Evolutionary conservation across 2,329 filamentous ascomycete species (phyloP).

Genomic region (Aspergillus sp.): DNA sequence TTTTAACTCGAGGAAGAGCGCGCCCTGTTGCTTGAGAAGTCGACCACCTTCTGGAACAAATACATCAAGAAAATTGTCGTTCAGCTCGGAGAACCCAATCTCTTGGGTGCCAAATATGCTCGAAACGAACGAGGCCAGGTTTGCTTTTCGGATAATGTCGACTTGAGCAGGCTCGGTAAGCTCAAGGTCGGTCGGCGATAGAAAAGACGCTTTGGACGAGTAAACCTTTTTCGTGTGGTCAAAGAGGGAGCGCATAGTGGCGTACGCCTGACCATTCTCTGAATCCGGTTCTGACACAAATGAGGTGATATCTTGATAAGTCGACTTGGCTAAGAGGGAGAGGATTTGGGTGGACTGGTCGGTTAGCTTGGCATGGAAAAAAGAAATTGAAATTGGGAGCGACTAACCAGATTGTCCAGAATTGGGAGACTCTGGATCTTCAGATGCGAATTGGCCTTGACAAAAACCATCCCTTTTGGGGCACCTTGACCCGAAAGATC

Average conservation of each 20-base stretch:
- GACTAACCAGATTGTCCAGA: conserved; percentile 59
- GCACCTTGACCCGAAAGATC: conserved; percentile 28
- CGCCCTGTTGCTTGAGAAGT: conserved; percentile 60
- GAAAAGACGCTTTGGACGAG: conserved; percentile 55
- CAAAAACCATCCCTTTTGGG: conserved; percentile 36
- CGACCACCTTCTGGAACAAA: conserved; percentile 61
- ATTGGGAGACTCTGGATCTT: conserved; percentile 62
- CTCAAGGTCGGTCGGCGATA: conserved; percentile 54
- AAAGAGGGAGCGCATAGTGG: conserved; percentile 61
- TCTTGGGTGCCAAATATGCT: conserved; percentile 64
- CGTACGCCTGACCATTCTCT: conserved; percentile 61
- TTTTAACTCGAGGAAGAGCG: conserved; percentile 64
- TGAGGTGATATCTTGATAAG: conserved; percentile 56
- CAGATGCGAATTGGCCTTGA: conserved; percentile 47
- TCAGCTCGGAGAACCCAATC: conserved; percentile 63
- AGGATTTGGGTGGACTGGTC: conserved; percentile 59
- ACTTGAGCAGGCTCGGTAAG: conserved; percentile 54
- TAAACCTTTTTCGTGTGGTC: conserved; percentile 65
- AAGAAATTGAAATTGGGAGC: background rate
- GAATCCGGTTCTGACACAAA: conserved; percentile 58
- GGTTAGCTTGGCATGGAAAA: background rate
- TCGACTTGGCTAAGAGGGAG: conserved; percentile 56
- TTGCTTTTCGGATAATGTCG: conserved; percentile 62
- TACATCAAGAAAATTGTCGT: conserved; percentile 63
- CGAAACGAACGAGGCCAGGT: conserved; percentile 64